phyloP scores from a whole-genome alignment of 192 early-diverging fungal species.

The Mortierella claussenii region DNA sequence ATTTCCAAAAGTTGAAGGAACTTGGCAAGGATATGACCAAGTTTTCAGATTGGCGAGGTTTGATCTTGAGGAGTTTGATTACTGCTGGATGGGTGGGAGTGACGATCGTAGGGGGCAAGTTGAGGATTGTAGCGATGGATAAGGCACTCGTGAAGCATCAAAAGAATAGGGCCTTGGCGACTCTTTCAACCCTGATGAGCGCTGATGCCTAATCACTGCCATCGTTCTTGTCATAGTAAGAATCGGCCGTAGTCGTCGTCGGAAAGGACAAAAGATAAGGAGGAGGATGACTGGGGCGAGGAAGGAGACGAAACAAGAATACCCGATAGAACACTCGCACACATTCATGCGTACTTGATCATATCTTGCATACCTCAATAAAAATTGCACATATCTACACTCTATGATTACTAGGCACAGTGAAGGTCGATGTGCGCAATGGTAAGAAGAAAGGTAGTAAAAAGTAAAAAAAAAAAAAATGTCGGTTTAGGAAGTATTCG shows the following conservation, averaged over 20 bases:
- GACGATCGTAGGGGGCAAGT: slow-evolving; percentile 44
- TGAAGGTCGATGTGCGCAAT: too few relatives aligned
- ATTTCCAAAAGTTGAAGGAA: slow-evolving; percentile 18
- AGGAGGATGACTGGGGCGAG: too few relatives aligned
- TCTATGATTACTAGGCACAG: too few relatives aligned
- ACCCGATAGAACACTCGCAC: too few relatives aligned
- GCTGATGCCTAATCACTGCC: neutral
- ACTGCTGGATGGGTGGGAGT: slow-evolving; percentile 48
- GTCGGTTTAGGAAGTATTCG: neutral
- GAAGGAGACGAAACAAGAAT: too few relatives aligned
- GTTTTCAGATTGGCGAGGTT: slow-evolving; percentile 49
- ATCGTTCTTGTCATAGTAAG: neutral
- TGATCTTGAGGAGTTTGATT: slow-evolving; percentile 36
- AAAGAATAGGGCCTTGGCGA: slow-evolving; percentile 34
- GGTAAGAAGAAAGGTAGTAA: too few relatives aligned
- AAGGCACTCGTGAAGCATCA: slow-evolving; percentile 45
- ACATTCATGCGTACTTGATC: too few relatives aligned
- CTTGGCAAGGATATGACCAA: slow-evolving; percentile 45
- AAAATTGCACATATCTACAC: too few relatives aligned
- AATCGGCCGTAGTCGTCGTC: too few relatives aligned
- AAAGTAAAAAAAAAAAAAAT: neutral
- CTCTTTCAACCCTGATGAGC: slow-evolving; percentile 8
- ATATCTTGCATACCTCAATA: too few relatives aligned
- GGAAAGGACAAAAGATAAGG: too few relatives aligned
- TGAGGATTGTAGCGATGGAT: slow-evolving; percentile 46